These are phyloP conservation scores for Thuja plicata DNA, from an alignment of 83 land plant species.

Conservation along the genomic window DNA sequence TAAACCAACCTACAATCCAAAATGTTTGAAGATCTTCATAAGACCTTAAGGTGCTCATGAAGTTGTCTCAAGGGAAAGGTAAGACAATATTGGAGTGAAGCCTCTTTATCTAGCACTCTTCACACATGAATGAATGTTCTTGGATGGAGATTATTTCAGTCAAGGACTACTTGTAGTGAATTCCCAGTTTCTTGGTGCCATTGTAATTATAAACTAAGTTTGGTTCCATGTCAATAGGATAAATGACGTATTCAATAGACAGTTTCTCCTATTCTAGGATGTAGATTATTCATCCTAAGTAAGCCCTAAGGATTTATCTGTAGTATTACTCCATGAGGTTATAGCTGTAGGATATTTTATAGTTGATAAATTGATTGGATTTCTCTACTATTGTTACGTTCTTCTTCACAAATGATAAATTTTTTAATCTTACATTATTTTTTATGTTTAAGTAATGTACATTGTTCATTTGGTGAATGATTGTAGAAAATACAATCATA, in stretches of 20 bases:
- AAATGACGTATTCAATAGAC: not conserved
- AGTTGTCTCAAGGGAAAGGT: too few species aligned
- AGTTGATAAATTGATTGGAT: not conserved
- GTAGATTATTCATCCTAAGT: not conserved
- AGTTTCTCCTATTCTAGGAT: not conserved
- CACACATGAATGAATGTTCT: not conserved
- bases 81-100: not conserved
- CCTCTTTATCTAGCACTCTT: not conserved
- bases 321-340: not conserved
- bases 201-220: not conserved
- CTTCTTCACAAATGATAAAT: not conserved
- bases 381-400: not conserved
- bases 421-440: too few species aligned
- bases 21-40: too few species aligned
- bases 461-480: not conserved
- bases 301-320: too few species aligned
- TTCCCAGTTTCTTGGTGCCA: not conserved
- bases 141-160: not conserved
- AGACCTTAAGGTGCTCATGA: too few species aligned
- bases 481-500: conserved; percentile 14
- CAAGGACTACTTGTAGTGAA: not conserved
- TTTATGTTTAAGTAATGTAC: not conserved
- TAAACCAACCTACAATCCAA: too few species aligned
- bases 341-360: not conserved
- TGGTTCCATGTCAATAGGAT: not conserved